These are phyloP conservation scores for Suillus spraguei DNA, from an alignment of 768 basidiomycete species.

Conservation along the genomic window DNA sequence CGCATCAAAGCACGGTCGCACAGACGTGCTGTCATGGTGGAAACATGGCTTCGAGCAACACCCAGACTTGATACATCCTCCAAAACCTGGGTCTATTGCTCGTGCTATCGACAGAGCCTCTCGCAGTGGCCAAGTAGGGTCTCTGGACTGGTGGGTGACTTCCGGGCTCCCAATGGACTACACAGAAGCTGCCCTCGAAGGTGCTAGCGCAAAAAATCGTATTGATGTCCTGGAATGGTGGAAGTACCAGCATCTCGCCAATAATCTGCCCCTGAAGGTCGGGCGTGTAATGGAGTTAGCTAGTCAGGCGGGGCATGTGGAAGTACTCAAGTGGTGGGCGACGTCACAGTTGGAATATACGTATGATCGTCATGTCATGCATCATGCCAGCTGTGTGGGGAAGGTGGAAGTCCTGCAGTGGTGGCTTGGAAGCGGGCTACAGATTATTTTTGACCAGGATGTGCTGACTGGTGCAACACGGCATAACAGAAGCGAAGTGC, in stretches of 20 bases:
- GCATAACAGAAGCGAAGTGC: conserved; percentile 77
- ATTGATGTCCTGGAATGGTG: conserved; percentile 85
- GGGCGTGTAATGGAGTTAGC: conserved; percentile 88
- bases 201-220: conserved; percentile 77
- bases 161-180: conserved; percentile 72
- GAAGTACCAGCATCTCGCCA: conserved; percentile 56
- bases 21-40: conserved; percentile 81
- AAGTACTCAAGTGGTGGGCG: conserved; percentile 86
- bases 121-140: conserved; percentile 69
- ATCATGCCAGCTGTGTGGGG: conserved; percentile 79
- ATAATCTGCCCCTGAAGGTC: conserved; percentile 68
- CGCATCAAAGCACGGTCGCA: conserved; percentile 77
- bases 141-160: conserved; percentile 81
- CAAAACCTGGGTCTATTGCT: conserved; percentile 54
- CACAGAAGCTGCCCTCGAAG: conserved; percentile 78
- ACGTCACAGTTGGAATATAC: conserved; percentile 75
- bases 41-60: conserved; percentile 63
- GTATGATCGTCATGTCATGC: conserved; percentile 75
- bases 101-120: conserved; percentile 83
- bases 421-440: conserved; percentile 81
- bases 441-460: conserved; percentile 80
- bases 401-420: conserved; percentile 80
- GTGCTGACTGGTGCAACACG: conserved; percentile 78
- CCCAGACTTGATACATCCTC: conserved; percentile 59
- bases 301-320: conserved; percentile 73